Evolutionary conservation across 768 basidiomycete species (phyloP).

Genomic region (Gautieria morchelliformis): DNA sequence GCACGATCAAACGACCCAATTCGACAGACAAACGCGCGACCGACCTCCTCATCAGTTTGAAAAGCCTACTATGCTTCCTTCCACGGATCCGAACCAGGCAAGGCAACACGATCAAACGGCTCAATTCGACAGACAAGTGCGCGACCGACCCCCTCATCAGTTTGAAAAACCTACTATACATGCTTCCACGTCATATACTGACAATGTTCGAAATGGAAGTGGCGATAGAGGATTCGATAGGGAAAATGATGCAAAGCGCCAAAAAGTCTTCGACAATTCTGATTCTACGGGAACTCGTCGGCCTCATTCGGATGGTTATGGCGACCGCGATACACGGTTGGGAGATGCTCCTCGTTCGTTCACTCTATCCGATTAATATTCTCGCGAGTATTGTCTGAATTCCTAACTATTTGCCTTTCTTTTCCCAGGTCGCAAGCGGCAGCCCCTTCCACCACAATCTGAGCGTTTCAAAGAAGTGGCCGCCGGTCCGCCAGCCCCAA

Average conservation of each 20-base stretch:
- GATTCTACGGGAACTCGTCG: conserved; percentile 14
- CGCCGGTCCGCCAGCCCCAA: conserved; percentile 11
- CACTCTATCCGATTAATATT: neutral
- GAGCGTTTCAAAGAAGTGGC: conserved; percentile 26
- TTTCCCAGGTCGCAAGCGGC: conserved; percentile 29
- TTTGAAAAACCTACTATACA: conserved; percentile 7
- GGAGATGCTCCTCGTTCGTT: neutral
- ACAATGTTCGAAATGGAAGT: neutral
- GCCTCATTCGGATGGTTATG: neutral
- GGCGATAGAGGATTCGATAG: neutral
- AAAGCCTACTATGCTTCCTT: no score
- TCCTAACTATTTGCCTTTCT: neutral
- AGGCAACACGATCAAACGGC: conserved; percentile 12
- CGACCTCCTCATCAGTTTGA: conserved; percentile 12
- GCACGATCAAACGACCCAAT: conserved; percentile 15
- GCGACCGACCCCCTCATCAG: conserved; percentile 10
- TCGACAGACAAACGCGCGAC: conserved; percentile 7
- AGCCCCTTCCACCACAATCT: conserved; percentile 36
- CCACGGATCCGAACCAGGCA: conserved; percentile 12
- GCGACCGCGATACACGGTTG: neutral
- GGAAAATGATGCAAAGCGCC: conserved; percentile 3
- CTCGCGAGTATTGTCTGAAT: neutral
- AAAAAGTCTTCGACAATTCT: conserved; percentile 9
- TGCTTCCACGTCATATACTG: conserved; percentile 2
- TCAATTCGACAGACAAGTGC: conserved; percentile 11